phyloP scores from a whole-genome alignment of 1,139 yeast species.

The Pneumocystis jirovecii region DNA sequence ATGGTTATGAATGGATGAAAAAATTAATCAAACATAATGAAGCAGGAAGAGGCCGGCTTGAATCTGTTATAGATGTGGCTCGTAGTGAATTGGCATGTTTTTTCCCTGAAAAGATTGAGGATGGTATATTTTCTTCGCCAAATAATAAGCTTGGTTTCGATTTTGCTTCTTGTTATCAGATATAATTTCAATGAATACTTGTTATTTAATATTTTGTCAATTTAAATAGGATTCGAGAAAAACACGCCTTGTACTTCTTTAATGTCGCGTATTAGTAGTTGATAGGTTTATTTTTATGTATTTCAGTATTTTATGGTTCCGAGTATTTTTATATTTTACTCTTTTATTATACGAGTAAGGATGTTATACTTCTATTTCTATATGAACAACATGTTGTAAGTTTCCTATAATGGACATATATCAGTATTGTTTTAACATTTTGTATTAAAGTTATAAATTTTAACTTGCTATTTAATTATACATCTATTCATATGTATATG shows the following conservation, averaged over 20 bases:
- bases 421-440: no score
- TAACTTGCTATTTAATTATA: no score
- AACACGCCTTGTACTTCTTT: no score
- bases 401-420: background rate
- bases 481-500: no score
- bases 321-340: background rate
- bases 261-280: background rate
- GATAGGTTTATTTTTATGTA: background rate
- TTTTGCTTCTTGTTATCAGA: background rate
- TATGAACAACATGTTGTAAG: background rate
- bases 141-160: background rate
- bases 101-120: background rate
- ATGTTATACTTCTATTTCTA: background rate
- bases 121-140: background rate
- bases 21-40: slow-evolving; percentile 48
- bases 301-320: background rate
- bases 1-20: slow-evolving; percentile 34
- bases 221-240: background rate
- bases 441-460: no score
- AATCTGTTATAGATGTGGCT: slow-evolving; percentile 14
- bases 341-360: background rate
- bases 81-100: slow-evolving; percentile 8
- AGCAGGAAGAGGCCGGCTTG: slow-evolving; percentile 30
- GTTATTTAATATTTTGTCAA: background rate
- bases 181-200: background rate